A percentile compares a stretch with the other conserved stretches of the same genome.
Conservation (phyloP, 2,329 filamentous ascomycete genomes). For the Calonectria pteridis region DNA sequence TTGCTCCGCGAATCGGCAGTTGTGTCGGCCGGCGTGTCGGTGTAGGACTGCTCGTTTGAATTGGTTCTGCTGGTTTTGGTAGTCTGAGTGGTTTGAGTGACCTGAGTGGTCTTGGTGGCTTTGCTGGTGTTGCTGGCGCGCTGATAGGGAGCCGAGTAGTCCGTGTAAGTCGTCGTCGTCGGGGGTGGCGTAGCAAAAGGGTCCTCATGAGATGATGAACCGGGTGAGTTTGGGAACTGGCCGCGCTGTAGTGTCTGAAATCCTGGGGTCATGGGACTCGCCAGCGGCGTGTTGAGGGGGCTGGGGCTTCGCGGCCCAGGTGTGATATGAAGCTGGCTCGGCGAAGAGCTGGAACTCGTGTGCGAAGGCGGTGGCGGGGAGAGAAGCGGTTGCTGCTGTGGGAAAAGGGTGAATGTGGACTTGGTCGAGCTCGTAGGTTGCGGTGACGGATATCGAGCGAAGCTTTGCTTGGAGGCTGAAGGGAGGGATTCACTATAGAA, state of each 20-base stretch:
- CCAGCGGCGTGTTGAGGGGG: constrained; percentile 31
- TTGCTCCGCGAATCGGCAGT: constrained; percentile 27
- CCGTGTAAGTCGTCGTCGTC: constrained; percentile 25
- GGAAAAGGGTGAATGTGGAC: constrained; percentile 30
- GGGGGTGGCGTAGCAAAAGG: constrained; percentile 33
- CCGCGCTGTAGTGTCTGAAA: constrained; percentile 33
- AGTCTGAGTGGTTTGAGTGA: constrained; percentile 17
- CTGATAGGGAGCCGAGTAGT: constrained; percentile 23
- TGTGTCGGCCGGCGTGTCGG: constrained; percentile 37
- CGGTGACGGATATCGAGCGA: constrained; percentile 35
- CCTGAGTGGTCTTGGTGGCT: constrained; percentile 23
- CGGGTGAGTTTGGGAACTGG: constrained; percentile 33
- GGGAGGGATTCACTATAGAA: constrained; percentile 33
- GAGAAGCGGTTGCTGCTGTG: constrained; percentile 11
- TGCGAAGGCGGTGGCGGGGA: neutral
- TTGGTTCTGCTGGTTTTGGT: constrained; percentile 16
- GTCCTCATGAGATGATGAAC: constrained; percentile 21
- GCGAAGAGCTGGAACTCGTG: constrained; percentile 10
- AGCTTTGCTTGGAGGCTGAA: constrained; percentile 37
- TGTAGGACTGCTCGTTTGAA: constrained; percentile 42
- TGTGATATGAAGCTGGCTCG: constrained; percentile 29
- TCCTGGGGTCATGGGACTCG: constrained; percentile 37
- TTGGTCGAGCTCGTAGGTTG: constrained; percentile 38
- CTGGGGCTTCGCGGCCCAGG: constrained; percentile 36
- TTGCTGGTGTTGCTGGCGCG: constrained; percentile 23